Base-by-base conservation (phyloP, 106 monocot genomes). In the Alisma plantagoaquatica region DNA sequence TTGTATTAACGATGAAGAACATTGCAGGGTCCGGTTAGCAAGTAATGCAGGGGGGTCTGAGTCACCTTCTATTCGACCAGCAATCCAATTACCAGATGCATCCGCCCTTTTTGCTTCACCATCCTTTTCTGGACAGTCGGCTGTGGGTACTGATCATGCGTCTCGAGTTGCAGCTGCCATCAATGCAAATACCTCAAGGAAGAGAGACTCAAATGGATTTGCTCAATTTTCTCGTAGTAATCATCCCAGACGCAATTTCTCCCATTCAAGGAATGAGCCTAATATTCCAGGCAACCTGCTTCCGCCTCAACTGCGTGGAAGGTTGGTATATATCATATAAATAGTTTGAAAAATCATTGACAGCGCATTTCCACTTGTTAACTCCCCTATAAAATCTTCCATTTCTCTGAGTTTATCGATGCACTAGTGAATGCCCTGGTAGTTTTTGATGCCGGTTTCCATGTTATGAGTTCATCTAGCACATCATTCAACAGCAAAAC, bases 301-400 rank as follows among this genome's bases (percentile, higher is more conserved):
- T 67, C 92, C 92, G 38, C 92, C 92, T 46, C 92, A 93, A 61
- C 74, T 93, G 17, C 73, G 46, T 49, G 87, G 92, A 59, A 93
- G 92, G 92, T 92, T 59, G n/a, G 44, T 18, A 15, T 59, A 9
- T 28, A 27, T n/a, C n/a, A n/a, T n/a, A n/a, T n/a, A n/a, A n/a
- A n/a, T n/a, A n/a, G n/a, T n/a, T n/a, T n/a, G n/a, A n/a, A n/a
- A n/a, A n/a, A n/a, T n/a, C n/a, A n/a, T n/a, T n/a, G n/a, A n/a
- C n/a, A n/a, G n/a, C n/a, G n/a, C n/a, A n/a, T n/a, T n/a, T n/a
- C n/a, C n/a, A n/a, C n/a, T n/a, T n/a, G n/a, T n/a, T n/a, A n/a
- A n/a, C n/a, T n/a, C n/a, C n/a, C n/a, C n/a, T n/a, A n/a, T n/a
- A n/a, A n/a, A n/a, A n/a, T n/a, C n/a, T n/a, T n/a, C n/a, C n/a